Base-by-base conservation (phyloP, 2,329 filamentous ascomycete genomes). In the Fusarium keratoplasticum region DNA sequence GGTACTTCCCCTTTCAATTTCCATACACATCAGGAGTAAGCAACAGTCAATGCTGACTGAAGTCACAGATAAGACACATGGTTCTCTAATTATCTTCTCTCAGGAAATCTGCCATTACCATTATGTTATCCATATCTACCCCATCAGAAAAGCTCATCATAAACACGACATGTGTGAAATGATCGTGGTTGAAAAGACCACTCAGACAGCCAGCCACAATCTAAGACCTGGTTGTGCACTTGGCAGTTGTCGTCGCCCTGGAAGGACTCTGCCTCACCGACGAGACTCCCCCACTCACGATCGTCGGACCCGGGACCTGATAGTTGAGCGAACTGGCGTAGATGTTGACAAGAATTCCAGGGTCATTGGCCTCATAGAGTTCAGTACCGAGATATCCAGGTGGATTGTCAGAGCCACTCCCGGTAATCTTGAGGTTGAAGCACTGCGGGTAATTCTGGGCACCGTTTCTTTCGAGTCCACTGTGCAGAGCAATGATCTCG, bases 371-470 rank as follows among this genome's bases (percentile, higher is more conserved):
- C 14, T 76, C 79, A 71, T 86, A 86, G 31, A 83, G 79, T 31
- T 80, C 77, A 1, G 83, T 84, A 16, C 82, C 82, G 40, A 79
- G 78, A 60, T 82, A 78, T 1, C 80, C 81, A 20, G 67, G 55
- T 27, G 82, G 82, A n/a, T 73, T 66, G n/a, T 77, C 76, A 1
- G 78, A 78, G 7, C 84, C 84, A 22, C 80, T 79, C 14, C 87
- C 85, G 18, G 81, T 84, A 65, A 89, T 82, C 75, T 85, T 82
- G 59, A 88, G 78, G 72, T 88, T 88, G 67, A 88, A 81, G 76
- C 87, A 89, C 80, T 88, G 86, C 13, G 87, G 87, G 73, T 89
- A 89, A 69, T 84, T 83, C 79, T 89, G 87, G 3, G 87, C 87
- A 55, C 84, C 84, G 7, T 82, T 74, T 33, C 75, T 61, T 42